phyloP scores from a whole-genome alignment of 1,284 basidiomycete species.

The Irpex sp. region DNA sequence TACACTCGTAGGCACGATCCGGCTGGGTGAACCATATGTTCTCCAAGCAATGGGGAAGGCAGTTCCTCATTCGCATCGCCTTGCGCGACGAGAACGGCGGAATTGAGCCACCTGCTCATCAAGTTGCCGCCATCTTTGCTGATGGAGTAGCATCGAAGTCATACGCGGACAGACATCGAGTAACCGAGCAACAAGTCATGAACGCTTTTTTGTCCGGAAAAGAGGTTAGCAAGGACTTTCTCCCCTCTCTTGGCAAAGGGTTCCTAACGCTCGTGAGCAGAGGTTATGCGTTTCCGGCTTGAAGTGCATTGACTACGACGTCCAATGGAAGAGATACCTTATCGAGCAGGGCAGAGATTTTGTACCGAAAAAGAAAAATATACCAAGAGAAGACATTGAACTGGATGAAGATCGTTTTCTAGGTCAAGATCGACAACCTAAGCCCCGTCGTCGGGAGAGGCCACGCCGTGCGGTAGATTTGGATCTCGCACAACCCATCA shows the following conservation, averaged over 20 bases:
- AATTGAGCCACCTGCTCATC: constrained; percentile 1
- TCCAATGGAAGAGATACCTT: constrained; percentile 1
- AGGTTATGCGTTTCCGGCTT: constrained; percentile 5
- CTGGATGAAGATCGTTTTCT: not conserved
- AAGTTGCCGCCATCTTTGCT: not conserved
- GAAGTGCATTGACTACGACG: constrained; percentile 10
- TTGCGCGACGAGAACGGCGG: not conserved
- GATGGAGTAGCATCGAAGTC: not conserved
- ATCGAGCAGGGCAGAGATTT: not conserved
- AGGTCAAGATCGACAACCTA: not conserved
- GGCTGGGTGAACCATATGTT: not conserved
- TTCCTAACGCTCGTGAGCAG: not conserved
- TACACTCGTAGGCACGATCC: not conserved
- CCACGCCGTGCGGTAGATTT: no score
- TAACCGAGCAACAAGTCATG: constrained; percentile 6
- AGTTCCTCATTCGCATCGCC: constrained; percentile 2
- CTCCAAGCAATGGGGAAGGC: not conserved
- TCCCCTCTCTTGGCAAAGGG: not conserved
- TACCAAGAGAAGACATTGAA: not conserved
- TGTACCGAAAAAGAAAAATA: not conserved
- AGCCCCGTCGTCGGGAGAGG: not conserved
- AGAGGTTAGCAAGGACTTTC: constrained; percentile 3
- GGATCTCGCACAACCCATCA: no score
- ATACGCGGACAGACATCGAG: not conserved
- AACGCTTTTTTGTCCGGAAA: constrained; percentile 2